Evolutionary conservation across 805 yeast genomes (phyloP).

Genomic region (Sugiyamaella qingdaonensis): DNA sequence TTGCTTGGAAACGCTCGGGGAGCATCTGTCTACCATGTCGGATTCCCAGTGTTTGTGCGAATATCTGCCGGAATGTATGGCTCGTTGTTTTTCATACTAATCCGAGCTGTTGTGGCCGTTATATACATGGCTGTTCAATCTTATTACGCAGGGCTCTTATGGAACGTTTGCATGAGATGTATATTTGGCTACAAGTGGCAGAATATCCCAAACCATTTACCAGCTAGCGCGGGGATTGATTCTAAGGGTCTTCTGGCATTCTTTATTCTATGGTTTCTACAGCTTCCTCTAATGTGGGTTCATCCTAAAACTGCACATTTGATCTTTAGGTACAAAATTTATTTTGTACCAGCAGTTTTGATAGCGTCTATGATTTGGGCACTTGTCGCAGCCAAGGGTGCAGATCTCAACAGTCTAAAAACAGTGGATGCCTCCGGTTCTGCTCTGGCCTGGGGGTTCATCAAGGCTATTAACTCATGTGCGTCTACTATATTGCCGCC

Average conservation of each 20-base stretch:
- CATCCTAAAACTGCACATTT: slow-evolving; percentile 31
- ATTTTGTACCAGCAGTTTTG: slow-evolving; percentile 33
- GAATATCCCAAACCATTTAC: slow-evolving; percentile 39
- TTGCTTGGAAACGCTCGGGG: slow-evolving; percentile 36
- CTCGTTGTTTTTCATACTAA: slow-evolving; percentile 15
- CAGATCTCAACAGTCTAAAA: slow-evolving; percentile 6
- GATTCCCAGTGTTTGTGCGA: slow-evolving; percentile 15
- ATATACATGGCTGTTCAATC: slow-evolving; percentile 43
- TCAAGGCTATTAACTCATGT: slow-evolving; percentile 41
- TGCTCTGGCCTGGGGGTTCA: slow-evolving; percentile 30
- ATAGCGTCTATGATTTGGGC: slow-evolving; percentile 27
- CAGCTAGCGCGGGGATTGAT: slow-evolving; percentile 34
- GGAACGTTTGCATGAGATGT: slow-evolving; percentile 3
- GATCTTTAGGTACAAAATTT: slow-evolving; percentile 28
- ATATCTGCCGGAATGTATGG: slow-evolving; percentile 16
- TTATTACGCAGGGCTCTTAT: slow-evolving; percentile 37
- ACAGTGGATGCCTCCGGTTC: slow-evolving; percentile 20
- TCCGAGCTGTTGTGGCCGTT: slow-evolving; percentile 19
- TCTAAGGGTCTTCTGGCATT: slow-evolving; percentile 24
- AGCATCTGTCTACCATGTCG: slow-evolving; percentile 5
- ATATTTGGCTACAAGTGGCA: slow-evolving; percentile 13
- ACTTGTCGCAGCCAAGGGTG: slow-evolving; percentile 20
- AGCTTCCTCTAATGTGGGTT: slow-evolving; percentile 17
- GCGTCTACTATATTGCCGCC: slow-evolving; percentile 37
- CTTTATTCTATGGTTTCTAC: slow-evolving; percentile 30